phyloP scores from a whole-genome alignment of 2,329 filamentous ascomycete species.

The Aureobasidium sp. region DNA sequence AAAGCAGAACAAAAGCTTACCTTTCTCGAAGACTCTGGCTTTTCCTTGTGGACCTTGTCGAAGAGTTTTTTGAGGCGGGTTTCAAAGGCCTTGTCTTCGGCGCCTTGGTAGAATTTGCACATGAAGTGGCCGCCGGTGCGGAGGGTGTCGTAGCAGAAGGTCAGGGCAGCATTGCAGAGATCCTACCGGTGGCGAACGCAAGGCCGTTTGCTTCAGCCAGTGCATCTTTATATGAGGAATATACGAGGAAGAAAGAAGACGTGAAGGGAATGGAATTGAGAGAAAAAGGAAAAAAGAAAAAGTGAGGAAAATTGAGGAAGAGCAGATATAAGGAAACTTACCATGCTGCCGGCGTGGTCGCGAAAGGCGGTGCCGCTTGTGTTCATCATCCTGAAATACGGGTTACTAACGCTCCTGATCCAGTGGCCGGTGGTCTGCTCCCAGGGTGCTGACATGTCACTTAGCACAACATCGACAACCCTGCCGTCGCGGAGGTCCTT shows the following conservation, averaged over 20 bases:
- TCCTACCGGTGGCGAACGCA: slow-evolving; percentile 53
- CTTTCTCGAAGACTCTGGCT: slow-evolving; percentile 82
- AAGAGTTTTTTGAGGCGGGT: slow-evolving; percentile 69
- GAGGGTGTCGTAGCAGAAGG: slow-evolving; percentile 79
- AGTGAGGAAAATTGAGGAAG: not conserved
- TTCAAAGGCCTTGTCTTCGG: slow-evolving; percentile 77
- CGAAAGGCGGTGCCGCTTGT: slow-evolving; percentile 80
- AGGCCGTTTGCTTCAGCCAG: slow-evolving; percentile 6
- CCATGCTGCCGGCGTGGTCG: slow-evolving; percentile 93
- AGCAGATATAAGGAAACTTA: slow-evolving; percentile 39
- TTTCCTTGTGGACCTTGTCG: slow-evolving; percentile 72
- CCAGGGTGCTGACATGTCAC: slow-evolving; percentile 99
- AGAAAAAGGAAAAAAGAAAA: not conserved
- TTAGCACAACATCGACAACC: slow-evolving; percentile 85
- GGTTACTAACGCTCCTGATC: slow-evolving; percentile 89
- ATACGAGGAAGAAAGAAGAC: not conserved
- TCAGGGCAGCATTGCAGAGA: slow-evolving; percentile 76
- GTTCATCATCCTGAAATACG: slow-evolving; percentile 98
- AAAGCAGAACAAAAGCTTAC: slow-evolving; percentile 55
- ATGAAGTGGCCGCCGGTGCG: slow-evolving; percentile 80
- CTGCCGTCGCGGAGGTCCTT: slow-evolving; percentile 41
- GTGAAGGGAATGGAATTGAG: not conserved
- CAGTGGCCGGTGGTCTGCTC: slow-evolving; percentile 69
- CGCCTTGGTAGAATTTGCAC: slow-evolving; percentile 94
- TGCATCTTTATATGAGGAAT: not conserved